phyloP scores from a whole-genome alignment of 2,329 filamentous ascomycete species.

The Nemania sp. region DNA sequence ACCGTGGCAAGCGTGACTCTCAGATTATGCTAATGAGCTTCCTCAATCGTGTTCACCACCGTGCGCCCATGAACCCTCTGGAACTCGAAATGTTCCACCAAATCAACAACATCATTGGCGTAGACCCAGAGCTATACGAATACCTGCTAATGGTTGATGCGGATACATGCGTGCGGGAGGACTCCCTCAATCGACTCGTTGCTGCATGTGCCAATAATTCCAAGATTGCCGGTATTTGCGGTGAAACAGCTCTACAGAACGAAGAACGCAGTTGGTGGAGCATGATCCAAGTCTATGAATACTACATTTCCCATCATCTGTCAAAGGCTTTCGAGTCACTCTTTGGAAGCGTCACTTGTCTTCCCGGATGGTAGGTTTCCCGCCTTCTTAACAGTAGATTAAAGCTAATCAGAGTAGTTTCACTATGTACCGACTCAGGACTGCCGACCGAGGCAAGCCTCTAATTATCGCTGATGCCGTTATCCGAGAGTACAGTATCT shows the following conservation, averaged over 20 bases:
- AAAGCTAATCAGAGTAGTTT: conserved; percentile 74
- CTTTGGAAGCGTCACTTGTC: conserved; percentile 97
- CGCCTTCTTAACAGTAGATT: conserved; percentile 15
- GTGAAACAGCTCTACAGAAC: conserved; percentile 95
- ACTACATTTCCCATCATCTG: conserved; percentile 98
- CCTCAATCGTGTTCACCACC: conserved; percentile 96
- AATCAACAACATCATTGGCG: conserved; percentile 98
- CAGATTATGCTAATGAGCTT: conserved; percentile 97
- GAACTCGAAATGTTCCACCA: conserved; percentile 99
- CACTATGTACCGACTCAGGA: conserved; percentile 97
- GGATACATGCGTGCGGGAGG: conserved; percentile 92
- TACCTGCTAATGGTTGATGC: conserved; percentile 98
- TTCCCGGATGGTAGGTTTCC: conserved; percentile 91
- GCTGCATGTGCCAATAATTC: conserved; percentile 93
- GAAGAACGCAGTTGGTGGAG: conserved; percentile 98
- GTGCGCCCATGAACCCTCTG: conserved; percentile 91
- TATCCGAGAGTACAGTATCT: conserved; percentile 89
- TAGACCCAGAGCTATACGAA: conserved; percentile 96
- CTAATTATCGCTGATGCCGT: conserved; percentile 92
- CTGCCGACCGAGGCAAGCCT: conserved; percentile 92
- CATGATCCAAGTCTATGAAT: conserved; percentile 99
- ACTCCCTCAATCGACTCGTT: conserved; percentile 91
- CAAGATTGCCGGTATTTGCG: conserved; percentile 97
- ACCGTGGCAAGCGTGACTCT: conserved; percentile 98
- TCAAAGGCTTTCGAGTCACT: conserved; percentile 97